Evolutionary conservation across 2,329 filamentous ascomycete species (phyloP), one percentile per base, ranked within the genome.

Genomic region (Microsporum canis): DNA sequence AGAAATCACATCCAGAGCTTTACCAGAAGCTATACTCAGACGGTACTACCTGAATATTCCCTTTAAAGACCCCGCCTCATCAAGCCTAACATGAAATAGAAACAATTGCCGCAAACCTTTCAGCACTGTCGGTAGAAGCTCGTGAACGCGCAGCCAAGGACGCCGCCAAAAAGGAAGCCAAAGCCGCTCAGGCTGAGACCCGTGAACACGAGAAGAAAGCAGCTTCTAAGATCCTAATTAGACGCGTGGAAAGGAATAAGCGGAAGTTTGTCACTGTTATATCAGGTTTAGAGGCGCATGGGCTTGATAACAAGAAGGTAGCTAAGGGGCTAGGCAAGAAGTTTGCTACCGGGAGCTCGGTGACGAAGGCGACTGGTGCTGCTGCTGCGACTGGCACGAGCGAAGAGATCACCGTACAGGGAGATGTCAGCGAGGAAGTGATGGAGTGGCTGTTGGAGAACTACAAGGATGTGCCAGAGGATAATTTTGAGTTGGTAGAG

Each of bases 271-370:
- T 99, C 60, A 99, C 94, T 0, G 87, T 91, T 14, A 86, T 99
- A n/a, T 84, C 84, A 5, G 94, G 94, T 0, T 80, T 99, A 23
- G 94, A 99, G 74, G 85, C 87, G 0, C 95, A 96, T 70, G 90
- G 90, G 0, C 75, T 97, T 47, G 92, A 97, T 61, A 82, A 96
- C 70, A 99, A 99, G 77, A 97, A 96, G 79, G 81, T 95, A 5
- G 87, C 91, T 62, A 97, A 97, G 80, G 94, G 97, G 71, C 86
- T 97, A 67, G 94, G 94, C 65, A 99, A 97, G 83, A 97, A 96
- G 77, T 97, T 99, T 71, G 94, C 94, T 34, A 97, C 94, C 7
- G 94, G 94, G 0, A 88, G 86, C 14, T 91, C 87, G 51, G 94
- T 99, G 51, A 97, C 92, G 6, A 96, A 96, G 78, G 83, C 88